Percentiles rank a stretch among this genome's conserved stretches.
Conservation (phyloP, 2,329 filamentous ascomycete genomes). For the Exophiala calicioides region DNA sequence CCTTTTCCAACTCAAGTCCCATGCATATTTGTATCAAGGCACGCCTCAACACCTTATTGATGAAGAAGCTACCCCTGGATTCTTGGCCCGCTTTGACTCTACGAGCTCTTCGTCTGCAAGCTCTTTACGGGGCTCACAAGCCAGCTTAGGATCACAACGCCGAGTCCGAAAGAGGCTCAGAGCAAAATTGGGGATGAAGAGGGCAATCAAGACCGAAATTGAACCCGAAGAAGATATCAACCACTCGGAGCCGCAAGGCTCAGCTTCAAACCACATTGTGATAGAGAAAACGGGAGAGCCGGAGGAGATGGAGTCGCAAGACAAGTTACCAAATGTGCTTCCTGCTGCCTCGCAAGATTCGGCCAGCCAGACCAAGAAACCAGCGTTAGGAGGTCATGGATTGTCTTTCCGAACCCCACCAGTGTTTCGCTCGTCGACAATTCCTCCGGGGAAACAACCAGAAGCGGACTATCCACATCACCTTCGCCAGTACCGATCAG, state of each 20-base stretch:
- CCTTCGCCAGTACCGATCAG: slow-evolving; percentile 50
- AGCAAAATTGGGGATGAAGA: slow-evolving; percentile 24
- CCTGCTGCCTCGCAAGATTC: slow-evolving; percentile 4
- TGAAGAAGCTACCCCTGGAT: slow-evolving; percentile 69
- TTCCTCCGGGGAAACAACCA: slow-evolving; percentile 7
- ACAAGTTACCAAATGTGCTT: not conserved
- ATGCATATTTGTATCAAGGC: slow-evolving; percentile 67
- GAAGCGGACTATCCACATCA: not conserved
- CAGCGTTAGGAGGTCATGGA: slow-evolving; percentile 11
- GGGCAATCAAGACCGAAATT: slow-evolving; percentile 44
- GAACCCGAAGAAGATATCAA: slow-evolving; percentile 63
- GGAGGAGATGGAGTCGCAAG: slow-evolving; percentile 5
- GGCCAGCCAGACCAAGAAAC: slow-evolving; percentile 10
- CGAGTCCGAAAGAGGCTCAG: slow-evolving; percentile 53
- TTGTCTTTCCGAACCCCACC: slow-evolving; percentile 25
- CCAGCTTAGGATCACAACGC: slow-evolving; percentile 45
- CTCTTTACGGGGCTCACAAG: slow-evolving; percentile 19
- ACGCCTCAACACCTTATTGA: slow-evolving; percentile 31
- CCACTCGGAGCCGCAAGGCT: not conserved
- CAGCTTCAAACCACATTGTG: slow-evolving; percentile 1
- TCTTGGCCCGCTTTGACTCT: slow-evolving; percentile 50
- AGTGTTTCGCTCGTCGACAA: slow-evolving; percentile 25
- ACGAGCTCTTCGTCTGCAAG: slow-evolving; percentile 53
- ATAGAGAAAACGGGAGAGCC: slow-evolving; percentile 20
- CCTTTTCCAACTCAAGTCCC: slow-evolving; percentile 87